These are phyloP conservation scores for Plasmodium sp. DNA, from an alignment of 169 alveolate species.

Conservation along the genomic window DNA sequence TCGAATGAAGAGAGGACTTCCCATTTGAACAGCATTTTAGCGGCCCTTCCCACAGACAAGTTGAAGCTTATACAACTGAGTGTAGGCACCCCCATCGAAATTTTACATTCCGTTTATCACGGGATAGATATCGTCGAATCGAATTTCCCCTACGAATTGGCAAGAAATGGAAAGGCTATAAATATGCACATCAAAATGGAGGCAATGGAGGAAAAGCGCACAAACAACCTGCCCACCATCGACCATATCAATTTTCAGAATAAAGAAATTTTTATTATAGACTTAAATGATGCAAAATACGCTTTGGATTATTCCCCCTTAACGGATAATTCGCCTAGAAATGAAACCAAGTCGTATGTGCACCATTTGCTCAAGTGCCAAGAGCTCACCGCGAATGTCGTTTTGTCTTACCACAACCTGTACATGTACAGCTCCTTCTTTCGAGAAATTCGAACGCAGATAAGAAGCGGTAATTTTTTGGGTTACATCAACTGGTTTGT, in stretches of 20 bases:
- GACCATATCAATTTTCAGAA: constrained; percentile 45
- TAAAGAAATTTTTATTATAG: constrained; percentile 39
- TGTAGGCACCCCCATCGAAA: constrained; percentile 77
- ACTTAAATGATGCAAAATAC: constrained; percentile 75
- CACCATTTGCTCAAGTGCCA: constrained; percentile 79
- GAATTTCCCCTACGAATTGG: constrained; percentile 73
- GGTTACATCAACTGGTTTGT: constrained; percentile 32
- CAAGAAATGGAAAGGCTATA: constrained; percentile 77
- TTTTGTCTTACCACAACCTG: constrained; percentile 72
- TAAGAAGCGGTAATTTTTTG: constrained; percentile 33
- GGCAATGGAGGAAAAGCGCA: neutral
- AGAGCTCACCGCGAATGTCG: constrained; percentile 76
- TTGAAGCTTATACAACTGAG: constrained; percentile 76
- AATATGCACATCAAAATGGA: constrained; percentile 35
- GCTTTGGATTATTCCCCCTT: constrained; percentile 35
- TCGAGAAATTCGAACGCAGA: constrained; percentile 70
- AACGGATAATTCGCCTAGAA: constrained; percentile 74
- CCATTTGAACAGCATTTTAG: constrained; percentile 17
- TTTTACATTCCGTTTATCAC: constrained; percentile 74
- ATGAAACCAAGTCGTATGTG: constrained; percentile 76
- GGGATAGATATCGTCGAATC: constrained; percentile 80
- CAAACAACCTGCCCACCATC: constrained; percentile 1
- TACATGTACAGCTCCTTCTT: constrained; percentile 75
- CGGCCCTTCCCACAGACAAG: constrained; percentile 35
- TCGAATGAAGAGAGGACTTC: constrained; percentile 33